Base-by-base conservation (phyloP, 768 basidiomycete genomes). In the Wakefieldia striispora region DNA sequence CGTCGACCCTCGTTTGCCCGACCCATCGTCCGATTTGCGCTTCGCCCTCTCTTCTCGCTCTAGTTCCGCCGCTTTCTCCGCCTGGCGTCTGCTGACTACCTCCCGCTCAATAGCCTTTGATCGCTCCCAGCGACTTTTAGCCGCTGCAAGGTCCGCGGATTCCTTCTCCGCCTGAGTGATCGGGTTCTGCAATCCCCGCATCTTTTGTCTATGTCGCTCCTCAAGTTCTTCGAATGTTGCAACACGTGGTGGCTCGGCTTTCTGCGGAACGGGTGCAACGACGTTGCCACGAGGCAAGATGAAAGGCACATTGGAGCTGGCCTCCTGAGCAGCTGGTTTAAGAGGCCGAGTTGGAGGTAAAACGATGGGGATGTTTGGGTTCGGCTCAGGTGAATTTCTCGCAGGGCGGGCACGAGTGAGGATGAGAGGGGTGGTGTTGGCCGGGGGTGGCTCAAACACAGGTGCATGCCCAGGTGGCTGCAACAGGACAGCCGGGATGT, bases 171-270 rank as follows among this genome's bases (percentile, higher is more conserved):
- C 84, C 56, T 81, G 78, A n/a, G 88, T 93, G 27, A 97, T 70
- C 5, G 93, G 93, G 34, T 77, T 82, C 70, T 97, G 93, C 55
- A 97, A 64, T 60, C 83, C 82, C 29, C 78, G 79, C 73, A 97
- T 79, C 70, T 91, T 89, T 70, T 88, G 84, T 42, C 88, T 80
- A 59, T 95, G 93, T 16, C 92, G 76, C 57, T 91, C 89, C 40
- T 82, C 84, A 27, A 95, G 75, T 64, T 95, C 91, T 67, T 95
- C 93, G 63, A 88, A 91, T 2, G 92, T 91, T 50, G 82, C 80
- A 23, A 84, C 79, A 14, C 87, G 83, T 35, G 72, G 67, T 4
- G 65, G 56, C 21, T 75, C 70, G 3, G 81, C 73, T 20, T 72
- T 71, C 56, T 81, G 80, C 11, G 84, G 82, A 33, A 68, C 54